phyloP scores from a whole-genome alignment of 2,329 filamentous ascomycete species.

The Fusarium agapanthi region DNA sequence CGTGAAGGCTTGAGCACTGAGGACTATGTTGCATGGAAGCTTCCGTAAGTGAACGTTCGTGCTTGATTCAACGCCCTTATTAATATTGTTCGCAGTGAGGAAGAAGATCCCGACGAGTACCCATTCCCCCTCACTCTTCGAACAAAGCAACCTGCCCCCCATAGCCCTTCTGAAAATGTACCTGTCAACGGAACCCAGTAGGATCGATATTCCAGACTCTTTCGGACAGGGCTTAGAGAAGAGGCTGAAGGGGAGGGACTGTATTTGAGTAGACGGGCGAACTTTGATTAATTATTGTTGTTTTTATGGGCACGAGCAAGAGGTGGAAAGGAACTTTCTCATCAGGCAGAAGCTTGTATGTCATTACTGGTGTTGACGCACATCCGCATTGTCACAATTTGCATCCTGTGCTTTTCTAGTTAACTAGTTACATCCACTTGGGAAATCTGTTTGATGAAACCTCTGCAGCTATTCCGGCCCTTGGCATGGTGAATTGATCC shows the following conservation, averaged over 20 bases:
- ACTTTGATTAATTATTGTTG: constrained; percentile 31
- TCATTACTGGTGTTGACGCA: constrained; percentile 34
- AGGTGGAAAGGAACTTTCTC: not conserved
- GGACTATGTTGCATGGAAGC: constrained; percentile 97
- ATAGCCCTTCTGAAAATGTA: constrained; percentile 37
- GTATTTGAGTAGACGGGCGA: constrained; percentile 21
- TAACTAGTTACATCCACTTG: constrained; percentile 22
- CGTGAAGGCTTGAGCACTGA: constrained; percentile 93
- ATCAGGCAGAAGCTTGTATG: constrained; percentile 31
- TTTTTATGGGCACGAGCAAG: constrained; percentile 5
- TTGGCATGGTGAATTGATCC: not conserved
- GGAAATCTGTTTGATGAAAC: constrained; percentile 22
- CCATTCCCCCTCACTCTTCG: constrained; percentile 67
- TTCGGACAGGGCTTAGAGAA: not conserved
- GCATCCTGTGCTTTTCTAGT: constrained; percentile 28
- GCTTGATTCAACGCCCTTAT: not conserved
- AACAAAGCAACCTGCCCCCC: constrained; percentile 55
- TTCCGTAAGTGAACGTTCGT: constrained; percentile 76
- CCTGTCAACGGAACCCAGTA: constrained; percentile 41
- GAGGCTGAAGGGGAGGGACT: constrained; percentile 10
- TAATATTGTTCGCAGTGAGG: constrained; percentile 68
- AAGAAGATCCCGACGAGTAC: constrained; percentile 86
- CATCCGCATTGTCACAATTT: constrained; percentile 31
- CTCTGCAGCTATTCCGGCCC: not conserved
- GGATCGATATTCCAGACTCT: constrained; percentile 3